Percentiles rank a stretch among this genome's conserved stretches.
These are phyloP conservation scores for Thielaviopsis cerberus DNA, from an alignment of 2,329 filamentous ascomycete genomes.

Conservation along the genomic window DNA sequence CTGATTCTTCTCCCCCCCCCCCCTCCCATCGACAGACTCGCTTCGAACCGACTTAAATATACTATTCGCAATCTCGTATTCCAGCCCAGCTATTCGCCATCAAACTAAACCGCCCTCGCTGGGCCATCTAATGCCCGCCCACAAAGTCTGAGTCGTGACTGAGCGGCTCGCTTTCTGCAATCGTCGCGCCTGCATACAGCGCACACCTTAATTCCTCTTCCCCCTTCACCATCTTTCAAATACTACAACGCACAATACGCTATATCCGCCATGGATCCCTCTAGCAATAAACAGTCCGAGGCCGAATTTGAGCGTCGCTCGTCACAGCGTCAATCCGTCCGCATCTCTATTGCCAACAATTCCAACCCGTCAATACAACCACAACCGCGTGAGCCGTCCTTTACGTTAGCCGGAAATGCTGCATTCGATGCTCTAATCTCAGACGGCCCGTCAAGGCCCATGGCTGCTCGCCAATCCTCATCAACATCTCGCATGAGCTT, in stretches of 20 bases:
- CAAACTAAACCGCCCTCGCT: background rate
- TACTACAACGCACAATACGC: background rate
- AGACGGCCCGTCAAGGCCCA: conserved; percentile 4
- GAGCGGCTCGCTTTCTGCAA: background rate
- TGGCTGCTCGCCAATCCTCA: conserved; percentile 1
- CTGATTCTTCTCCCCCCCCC: background rate
- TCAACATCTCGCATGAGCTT: background rate
- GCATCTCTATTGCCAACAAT: background rate
- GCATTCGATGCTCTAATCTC: conserved; percentile 11
- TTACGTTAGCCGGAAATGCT: background rate
- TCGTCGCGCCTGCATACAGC: background rate
- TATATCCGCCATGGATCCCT: background rate
- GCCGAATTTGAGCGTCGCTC: conserved; percentile 6
- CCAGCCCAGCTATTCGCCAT: background rate
- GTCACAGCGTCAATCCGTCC: conserved; percentile 6
- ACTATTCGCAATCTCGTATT: background rate
- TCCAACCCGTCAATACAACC: background rate
- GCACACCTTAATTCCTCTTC: background rate
- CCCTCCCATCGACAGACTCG: background rate
- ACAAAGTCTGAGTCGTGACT: background rate
- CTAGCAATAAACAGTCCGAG: conserved; percentile 1
- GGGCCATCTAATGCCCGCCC: background rate
- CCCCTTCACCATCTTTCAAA: background rate
- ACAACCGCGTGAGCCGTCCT: conserved; percentile 2
- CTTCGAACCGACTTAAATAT: background rate